These are phyloP conservation scores for Dactylellina leptospora DNA, from an alignment of 2,329 filamentous ascomycete species.

Conservation along the genomic window DNA sequence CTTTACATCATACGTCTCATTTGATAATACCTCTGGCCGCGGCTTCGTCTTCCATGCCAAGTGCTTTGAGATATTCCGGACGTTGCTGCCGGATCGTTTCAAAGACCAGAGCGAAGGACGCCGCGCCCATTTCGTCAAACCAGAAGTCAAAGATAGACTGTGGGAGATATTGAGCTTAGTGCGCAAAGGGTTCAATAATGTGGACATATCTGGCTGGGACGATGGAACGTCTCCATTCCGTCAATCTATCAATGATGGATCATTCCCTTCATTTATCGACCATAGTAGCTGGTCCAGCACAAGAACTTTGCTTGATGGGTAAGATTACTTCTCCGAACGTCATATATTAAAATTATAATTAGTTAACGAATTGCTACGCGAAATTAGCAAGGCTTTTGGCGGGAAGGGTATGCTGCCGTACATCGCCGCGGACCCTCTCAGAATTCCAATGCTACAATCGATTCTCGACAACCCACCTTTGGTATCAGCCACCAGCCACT, in stretches of 20 bases:
- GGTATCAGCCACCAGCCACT: slow-evolving; percentile 26
- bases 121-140: slow-evolving; percentile 41
- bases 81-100: slow-evolving; percentile 38
- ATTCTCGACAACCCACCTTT: slow-evolving; percentile 46
- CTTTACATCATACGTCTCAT: slow-evolving; percentile 50
- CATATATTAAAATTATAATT: not conserved
- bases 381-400: slow-evolving; percentile 39
- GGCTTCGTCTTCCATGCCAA: slow-evolving; percentile 51
- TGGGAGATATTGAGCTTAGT: slow-evolving; percentile 48
- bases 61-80: slow-evolving; percentile 50
- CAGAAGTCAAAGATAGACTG: slow-evolving; percentile 42
- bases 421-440: slow-evolving; percentile 38
- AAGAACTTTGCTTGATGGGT: slow-evolving; percentile 40
- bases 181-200: slow-evolving; percentile 42
- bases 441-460: slow-evolving; percentile 31
- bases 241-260: slow-evolving; percentile 48
- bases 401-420: slow-evolving; percentile 49
- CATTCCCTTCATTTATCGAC: slow-evolving; percentile 48
- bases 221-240: slow-evolving; percentile 45
- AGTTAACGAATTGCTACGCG: not conserved
- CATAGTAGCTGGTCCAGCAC: slow-evolving; percentile 50
- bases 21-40: slow-evolving; percentile 44
- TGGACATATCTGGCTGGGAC: slow-evolving; percentile 49
- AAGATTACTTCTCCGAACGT: not conserved
- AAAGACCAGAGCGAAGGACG: slow-evolving; percentile 36